phyloP scores from a whole-genome alignment of 257 asterid species.

The Primulina eburnea region DNA sequence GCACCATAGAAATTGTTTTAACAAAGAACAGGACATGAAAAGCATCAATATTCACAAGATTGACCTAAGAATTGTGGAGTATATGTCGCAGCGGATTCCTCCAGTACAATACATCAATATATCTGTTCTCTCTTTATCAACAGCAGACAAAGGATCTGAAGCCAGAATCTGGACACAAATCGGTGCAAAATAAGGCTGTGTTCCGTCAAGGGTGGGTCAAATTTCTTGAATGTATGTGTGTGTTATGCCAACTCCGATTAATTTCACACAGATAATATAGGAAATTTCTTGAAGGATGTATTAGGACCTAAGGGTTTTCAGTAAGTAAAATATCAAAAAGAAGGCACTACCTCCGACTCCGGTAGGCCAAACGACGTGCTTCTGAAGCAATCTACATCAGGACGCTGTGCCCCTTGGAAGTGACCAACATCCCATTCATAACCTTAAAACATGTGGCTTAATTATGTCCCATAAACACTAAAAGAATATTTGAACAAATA shows the following conservation, averaged over 20 bases:
- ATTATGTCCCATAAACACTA: constrained; percentile 12
- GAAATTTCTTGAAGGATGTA: background rate
- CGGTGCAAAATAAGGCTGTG: constrained; percentile 10
- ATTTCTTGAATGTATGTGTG: too few species aligned
- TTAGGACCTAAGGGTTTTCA: background rate
- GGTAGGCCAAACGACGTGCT: constrained; percentile 81
- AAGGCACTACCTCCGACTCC: constrained; percentile 58
- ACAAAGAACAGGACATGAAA: background rate
- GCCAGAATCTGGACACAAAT: constrained; percentile 41
- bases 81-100: constrained; percentile 94
- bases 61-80: constrained; percentile 86
- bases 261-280: background rate
- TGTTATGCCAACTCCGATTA: background rate
- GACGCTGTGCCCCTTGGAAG: constrained; percentile 84
- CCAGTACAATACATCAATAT: constrained; percentile 96
- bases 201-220: background rate
- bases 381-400: constrained; percentile 86
- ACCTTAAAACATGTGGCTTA: constrained; percentile 43
- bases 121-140: constrained; percentile 76
- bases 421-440: constrained; percentile 99
- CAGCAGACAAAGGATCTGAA: constrained; percentile 77
- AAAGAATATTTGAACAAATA: background rate
- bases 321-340: constrained; percentile 13
- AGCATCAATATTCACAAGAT: constrained; percentile 10
- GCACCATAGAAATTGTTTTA: background rate